These are phyloP conservation scores for Diaporthe batatas DNA, from an alignment of 2,329 filamentous ascomycete genomes.

Conservation along the genomic window DNA sequence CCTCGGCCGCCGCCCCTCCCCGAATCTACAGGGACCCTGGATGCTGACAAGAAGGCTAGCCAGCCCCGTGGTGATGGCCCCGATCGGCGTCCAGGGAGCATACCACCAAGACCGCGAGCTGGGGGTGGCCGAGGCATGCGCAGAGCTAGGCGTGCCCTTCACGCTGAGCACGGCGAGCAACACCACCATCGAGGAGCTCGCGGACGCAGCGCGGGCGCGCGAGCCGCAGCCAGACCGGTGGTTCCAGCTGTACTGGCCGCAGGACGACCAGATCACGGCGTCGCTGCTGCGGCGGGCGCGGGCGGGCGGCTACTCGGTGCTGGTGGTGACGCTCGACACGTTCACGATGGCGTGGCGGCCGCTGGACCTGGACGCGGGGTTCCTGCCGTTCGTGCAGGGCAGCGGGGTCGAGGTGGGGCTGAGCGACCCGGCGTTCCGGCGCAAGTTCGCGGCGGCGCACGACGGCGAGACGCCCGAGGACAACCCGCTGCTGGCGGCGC, in stretches of 20 bases:
- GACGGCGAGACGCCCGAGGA: conserved; percentile 62
- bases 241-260: conserved; percentile 84
- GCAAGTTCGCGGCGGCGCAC: conserved; percentile 65
- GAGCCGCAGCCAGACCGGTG: conserved; percentile 68
- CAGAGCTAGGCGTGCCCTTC: conserved; percentile 72
- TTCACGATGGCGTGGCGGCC: conserved; percentile 78
- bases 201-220: conserved; percentile 61
- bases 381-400: conserved; percentile 70
- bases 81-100: conserved; percentile 77
- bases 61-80: conserved; percentile 72
- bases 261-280: conserved; percentile 73
- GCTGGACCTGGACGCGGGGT: conserved; percentile 73
- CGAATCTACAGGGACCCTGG: conserved; percentile 3
- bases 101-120: conserved; percentile 76
- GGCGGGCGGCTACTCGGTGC: conserved; percentile 70
- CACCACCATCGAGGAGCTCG: conserved; percentile 72
- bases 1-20: too few relatives aligned
- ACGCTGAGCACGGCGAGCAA: conserved; percentile 75
- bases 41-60: conserved; percentile 37
- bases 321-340: conserved; percentile 81
- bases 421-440: conserved; percentile 74
- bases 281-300: conserved; percentile 74
- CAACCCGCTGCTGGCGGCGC: conserved; percentile 62
- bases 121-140: conserved; percentile 73
- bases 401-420: conserved; percentile 74